Evolutionary conservation across 257 asterid genomes (phyloP), one percentile per base, ranked within the genome.

Genomic region (Sherardia arvensis): DNA sequence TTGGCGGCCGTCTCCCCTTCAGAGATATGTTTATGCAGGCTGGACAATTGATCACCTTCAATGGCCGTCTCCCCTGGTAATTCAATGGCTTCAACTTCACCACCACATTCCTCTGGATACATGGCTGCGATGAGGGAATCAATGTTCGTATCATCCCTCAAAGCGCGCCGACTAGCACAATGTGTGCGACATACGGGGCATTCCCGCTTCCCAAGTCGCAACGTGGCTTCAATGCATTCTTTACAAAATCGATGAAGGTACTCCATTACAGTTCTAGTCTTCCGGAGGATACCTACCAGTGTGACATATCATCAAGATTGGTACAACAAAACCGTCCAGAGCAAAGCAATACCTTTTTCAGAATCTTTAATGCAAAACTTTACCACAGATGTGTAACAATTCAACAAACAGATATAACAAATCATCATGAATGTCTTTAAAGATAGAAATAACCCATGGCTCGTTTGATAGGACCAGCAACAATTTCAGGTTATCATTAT

Each of bases 151-250:
- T 93, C 99, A 77, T 93, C 96, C 75, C 99, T 85, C 79, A 90
- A 73, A 73, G 99, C 90, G 69, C 97, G 94, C 66, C 99, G 96
- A 84, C 99, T 93, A 62, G 99, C 95, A 77, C 99, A 93, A 76
- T 90, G 99, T 34, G 97, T 90, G 67, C 99, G 97, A 81, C 99
- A 93, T 78, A 97, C 91, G 54, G 99, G 99, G 75, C 99, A 93
- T 78, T 93, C 97, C 64, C 87, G 90, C 73, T 90, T 90, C 83
- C 99, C 97, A 64, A 93, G 86, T 66, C 99, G 96, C 99, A 93
- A 90, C 79, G 90, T 93, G 88, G n/a, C n/a, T n/a, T 90, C 99
- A 73, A 93, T 93, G 85, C 99, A 93, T 76, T 93, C 97, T 81
- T 97, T 78, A 84, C 97, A 93, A 81, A 93, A 93, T 71, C 97